Evolutionary conservation across 768 basidiomycete genomes (phyloP).

Genomic region (Guyanaporus albipodus): DNA sequence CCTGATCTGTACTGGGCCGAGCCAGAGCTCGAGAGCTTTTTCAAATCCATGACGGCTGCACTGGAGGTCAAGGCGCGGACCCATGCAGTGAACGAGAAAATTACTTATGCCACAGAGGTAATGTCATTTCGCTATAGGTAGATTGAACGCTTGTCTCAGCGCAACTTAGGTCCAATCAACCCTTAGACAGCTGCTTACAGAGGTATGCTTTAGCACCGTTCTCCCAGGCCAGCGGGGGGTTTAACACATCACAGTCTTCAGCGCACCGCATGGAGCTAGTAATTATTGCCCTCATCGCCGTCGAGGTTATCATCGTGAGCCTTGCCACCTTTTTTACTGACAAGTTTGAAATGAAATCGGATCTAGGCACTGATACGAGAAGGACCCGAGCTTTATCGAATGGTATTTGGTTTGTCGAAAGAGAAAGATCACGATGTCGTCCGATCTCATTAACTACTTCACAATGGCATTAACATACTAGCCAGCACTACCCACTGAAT

Average conservation of each 20-base stretch:
- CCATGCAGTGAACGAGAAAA: constrained; percentile 84
- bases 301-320: constrained; percentile 88
- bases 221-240: not conserved
- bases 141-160: not conserved
- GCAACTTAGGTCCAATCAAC: constrained; percentile 71
- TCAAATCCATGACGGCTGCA: constrained; percentile 79
- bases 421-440: constrained; percentile 4
- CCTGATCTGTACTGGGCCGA: constrained; percentile 96
- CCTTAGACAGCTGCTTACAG: constrained; percentile 82
- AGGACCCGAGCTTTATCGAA: constrained; percentile 71
- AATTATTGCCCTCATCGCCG: constrained; percentile 91
- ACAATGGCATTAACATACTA: too few species aligned
- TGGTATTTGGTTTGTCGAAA: constrained; percentile 29
- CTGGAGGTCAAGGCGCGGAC: constrained; percentile 84
- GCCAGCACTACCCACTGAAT: too few species aligned
- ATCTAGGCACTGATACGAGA: constrained; percentile 69
- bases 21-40: constrained; percentile 84
- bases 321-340: not conserved
- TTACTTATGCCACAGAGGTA: constrained; percentile 83
- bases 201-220: constrained; percentile 38
- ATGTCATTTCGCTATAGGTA: not conserved
- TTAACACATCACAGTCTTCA: constrained; percentile 56
- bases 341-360: not conserved
- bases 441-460: constrained; percentile 4
- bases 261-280: constrained; percentile 92